Conservation (phyloP, 164 flowering plant species). For the Vitis rotundifolia region DNA sequence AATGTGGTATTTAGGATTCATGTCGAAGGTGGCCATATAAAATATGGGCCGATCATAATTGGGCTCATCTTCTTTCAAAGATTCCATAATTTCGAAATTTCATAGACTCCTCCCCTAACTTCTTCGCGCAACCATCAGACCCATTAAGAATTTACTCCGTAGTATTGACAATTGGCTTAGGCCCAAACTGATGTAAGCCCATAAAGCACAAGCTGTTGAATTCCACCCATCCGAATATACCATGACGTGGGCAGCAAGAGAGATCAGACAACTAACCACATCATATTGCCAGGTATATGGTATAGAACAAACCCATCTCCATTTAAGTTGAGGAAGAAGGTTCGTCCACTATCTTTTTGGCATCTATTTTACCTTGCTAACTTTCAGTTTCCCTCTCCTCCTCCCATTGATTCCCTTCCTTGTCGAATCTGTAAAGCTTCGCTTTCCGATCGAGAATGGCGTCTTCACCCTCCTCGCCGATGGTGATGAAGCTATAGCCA, state of each 20-base stretch:
- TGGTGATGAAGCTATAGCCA: constrained; percentile 54
- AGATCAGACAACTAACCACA: constrained; percentile 8
- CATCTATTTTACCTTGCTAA: constrained; percentile 1
- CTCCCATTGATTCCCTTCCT: background rate
- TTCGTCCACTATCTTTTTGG: constrained; percentile 25
- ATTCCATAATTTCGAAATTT: constrained; percentile 12
- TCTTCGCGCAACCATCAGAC: constrained; percentile 3
- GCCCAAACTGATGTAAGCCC: constrained; percentile 7
- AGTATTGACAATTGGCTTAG: constrained; percentile 5
- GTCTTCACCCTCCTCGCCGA: too few species aligned
- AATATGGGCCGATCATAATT: too few species aligned
- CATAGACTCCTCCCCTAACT: constrained; percentile 6
- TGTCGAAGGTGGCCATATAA: too few species aligned
- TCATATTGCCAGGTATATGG: constrained; percentile 3
- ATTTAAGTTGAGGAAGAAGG: constrained; percentile 24
- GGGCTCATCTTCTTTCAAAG: constrained; percentile 32
- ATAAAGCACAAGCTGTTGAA: background rate
- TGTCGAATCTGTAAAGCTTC: too few species aligned
- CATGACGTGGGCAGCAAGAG: constrained; percentile 1
- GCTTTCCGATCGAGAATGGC: too few species aligned
- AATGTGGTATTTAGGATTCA: too few species aligned
- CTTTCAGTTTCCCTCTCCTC: constrained; percentile 14
- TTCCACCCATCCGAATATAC: background rate
- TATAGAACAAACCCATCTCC: background rate
- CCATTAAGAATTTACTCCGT: constrained; percentile 6